Evolutionary conservation across 75 land plant species (phyloP).

Genomic region (Larix kaempferi): DNA sequence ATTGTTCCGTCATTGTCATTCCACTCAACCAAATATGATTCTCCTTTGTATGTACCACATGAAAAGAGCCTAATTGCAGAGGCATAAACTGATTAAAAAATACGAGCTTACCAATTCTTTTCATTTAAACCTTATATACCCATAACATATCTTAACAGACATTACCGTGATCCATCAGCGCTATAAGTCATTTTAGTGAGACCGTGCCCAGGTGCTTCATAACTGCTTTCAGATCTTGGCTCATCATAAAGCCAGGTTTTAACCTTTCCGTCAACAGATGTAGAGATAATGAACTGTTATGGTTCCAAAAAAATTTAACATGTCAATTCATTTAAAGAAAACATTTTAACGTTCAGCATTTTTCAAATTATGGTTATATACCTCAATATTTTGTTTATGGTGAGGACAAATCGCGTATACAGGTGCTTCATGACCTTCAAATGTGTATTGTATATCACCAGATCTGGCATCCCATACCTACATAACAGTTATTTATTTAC

Average conservation of each 20-base stretch:
- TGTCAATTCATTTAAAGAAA: too few relatives aligned
- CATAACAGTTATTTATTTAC: too few relatives aligned
- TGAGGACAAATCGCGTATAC: conserved; percentile 38
- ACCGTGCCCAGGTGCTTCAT: conserved; percentile 14
- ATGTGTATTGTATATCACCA: conserved; percentile 31
- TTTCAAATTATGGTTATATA: neutral
- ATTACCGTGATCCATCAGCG: conserved; percentile 15
- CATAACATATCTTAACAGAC: neutral
- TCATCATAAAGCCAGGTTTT: conserved; percentile 11
- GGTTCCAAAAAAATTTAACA: too few relatives aligned
- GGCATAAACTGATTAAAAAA: neutral
- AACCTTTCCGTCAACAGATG: conserved; percentile 17
- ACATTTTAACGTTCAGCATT: too few relatives aligned
- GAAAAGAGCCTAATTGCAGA: conserved; percentile 53
- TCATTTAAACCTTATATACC: neutral
- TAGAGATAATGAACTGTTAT: conserved; percentile 14
- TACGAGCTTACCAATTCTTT: neutral
- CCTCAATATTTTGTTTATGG: conserved; percentile 34
- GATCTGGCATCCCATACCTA: conserved; percentile 38
- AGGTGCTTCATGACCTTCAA: conserved; percentile 47
- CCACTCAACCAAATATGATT: conserved; percentile 75
- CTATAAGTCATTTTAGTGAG: conserved; percentile 18
- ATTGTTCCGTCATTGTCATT: conserved; percentile 82
- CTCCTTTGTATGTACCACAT: conserved; percentile 84
- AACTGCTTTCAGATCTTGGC: neutral